Percentiles rank a stretch among this genome's conserved stretches.
phyloP scores from a whole-genome alignment of 352 stramenopile species.

The Phytophthora litchii region DNA sequence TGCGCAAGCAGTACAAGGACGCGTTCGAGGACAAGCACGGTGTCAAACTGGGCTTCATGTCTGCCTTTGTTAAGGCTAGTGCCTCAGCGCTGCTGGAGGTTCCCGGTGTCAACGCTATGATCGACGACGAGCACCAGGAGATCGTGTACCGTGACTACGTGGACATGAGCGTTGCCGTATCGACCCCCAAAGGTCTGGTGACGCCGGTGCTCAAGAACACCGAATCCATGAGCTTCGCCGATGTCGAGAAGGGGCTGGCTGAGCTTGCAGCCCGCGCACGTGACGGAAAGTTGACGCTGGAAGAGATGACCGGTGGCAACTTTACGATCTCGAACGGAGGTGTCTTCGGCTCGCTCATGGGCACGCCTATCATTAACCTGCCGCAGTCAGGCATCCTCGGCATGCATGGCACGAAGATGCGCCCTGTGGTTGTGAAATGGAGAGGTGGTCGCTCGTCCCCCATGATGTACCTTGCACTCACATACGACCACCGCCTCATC shows the following conservation, averaged over 20 bases:
- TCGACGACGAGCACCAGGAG: slow-evolving; percentile 97
- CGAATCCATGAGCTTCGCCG: slow-evolving; percentile 97
- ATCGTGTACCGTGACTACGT: slow-evolving; percentile 99
- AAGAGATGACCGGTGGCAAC: slow-evolving; percentile 62
- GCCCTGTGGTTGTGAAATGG: slow-evolving; percentile 94
- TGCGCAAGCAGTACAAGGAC: slow-evolving; percentile 95
- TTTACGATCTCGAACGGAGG: slow-evolving; percentile 99
- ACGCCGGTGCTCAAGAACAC: slow-evolving; percentile 98
- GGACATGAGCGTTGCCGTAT: slow-evolving; percentile 98
- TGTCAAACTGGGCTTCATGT: slow-evolving; percentile 99
- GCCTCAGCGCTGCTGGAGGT: slow-evolving; percentile 93
- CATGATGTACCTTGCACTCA: slow-evolving; percentile 99
- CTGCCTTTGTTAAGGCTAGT: slow-evolving; percentile 97
- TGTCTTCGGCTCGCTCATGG: slow-evolving; percentile 93
- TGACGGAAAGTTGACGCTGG: slow-evolving; percentile 76
- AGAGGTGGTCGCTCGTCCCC: slow-evolving; percentile 95
- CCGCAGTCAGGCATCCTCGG: slow-evolving; percentile 98
- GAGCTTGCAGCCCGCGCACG: slow-evolving; percentile 89
- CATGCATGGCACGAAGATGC: slow-evolving; percentile 99
- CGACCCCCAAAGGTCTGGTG: slow-evolving; percentile 96
- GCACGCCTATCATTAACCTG: slow-evolving; percentile 99
- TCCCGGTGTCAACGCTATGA: slow-evolving; percentile 97
- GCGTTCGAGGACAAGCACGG: slow-evolving; percentile 98
- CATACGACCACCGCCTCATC: slow-evolving; percentile 99
- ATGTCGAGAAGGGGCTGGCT: slow-evolving; percentile 97